Conservation (phyloP, 208 protist genomes). For the Tritrichomonas foetus region DNA sequence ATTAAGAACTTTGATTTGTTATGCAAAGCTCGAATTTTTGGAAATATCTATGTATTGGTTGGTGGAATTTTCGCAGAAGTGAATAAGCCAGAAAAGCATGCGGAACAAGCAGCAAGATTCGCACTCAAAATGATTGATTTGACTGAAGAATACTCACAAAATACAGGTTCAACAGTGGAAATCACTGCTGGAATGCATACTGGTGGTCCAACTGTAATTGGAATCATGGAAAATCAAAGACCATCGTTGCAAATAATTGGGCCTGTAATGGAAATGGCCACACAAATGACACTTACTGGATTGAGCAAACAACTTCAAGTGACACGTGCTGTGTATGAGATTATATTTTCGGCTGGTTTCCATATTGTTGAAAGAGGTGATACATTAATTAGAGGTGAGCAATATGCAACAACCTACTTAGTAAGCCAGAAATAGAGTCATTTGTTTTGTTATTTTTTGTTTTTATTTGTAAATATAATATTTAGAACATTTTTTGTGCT, state of each 20-base stretch:
- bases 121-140: not conserved
- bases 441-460: too few relatives aligned
- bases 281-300: not conserved
- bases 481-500: too few relatives aligned
- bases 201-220: not conserved
- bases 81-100: conserved; percentile 26
- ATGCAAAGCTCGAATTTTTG: not conserved
- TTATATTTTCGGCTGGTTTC: not conserved
- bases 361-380: not conserved
- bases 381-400: not conserved
- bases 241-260: not conserved
- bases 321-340: not conserved
- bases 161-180: not conserved
- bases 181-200: not conserved
- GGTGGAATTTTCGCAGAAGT: not conserved
- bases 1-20: not conserved
- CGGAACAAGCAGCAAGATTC: not conserved
- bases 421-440: not conserved
- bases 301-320: not conserved
- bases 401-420: not conserved
- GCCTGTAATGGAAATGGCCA: not conserved
- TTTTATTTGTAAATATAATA: too few relatives aligned
- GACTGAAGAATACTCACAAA: not conserved
- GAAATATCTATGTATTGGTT: not conserved
- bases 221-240: not conserved